phyloP scores from a whole-genome alignment of 139 green algal genomes.

The Limnomonas spitsbergensis region DNA sequence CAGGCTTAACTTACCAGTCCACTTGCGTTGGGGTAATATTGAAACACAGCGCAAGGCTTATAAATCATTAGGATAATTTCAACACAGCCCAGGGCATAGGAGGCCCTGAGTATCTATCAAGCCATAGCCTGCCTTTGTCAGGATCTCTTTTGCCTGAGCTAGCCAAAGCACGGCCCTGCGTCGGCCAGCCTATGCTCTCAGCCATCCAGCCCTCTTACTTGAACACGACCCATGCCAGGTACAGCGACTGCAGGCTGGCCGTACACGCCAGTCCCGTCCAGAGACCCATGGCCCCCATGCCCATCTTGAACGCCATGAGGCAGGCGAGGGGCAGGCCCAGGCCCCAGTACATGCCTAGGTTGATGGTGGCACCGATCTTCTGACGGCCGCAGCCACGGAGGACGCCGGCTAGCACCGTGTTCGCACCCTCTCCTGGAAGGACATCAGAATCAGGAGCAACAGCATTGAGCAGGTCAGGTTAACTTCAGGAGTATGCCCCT shows the following conservation, averaged over 20 bases:
- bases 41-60: too few relatives aligned
- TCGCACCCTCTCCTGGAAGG: conserved; percentile 51
- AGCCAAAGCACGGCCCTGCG: too few relatives aligned
- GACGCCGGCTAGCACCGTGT: conserved; percentile 58
- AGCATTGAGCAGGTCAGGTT: too few relatives aligned
- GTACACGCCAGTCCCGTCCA: conserved; percentile 63
- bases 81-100: too few relatives aligned
- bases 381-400: conserved; percentile 60
- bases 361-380: conserved; percentile 55
- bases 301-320: conserved; percentile 51
- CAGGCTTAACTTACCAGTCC: neutral
- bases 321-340: conserved; percentile 58
- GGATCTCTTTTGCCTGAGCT: too few relatives aligned
- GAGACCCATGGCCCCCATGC: conserved; percentile 55
- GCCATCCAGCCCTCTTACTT: conserved; percentile 28
- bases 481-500: too few relatives aligned
- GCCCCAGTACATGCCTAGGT: conserved; percentile 61
- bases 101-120: too few relatives aligned
- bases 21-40: neutral
- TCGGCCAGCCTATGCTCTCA: too few relatives aligned
- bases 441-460: too few relatives aligned
- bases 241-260: conserved; percentile 47
- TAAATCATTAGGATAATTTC: too few relatives aligned
- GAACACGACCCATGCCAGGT: conserved; percentile 44
- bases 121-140: too few relatives aligned